Conservation (phyloP, 2,329 filamentous ascomycete genomes). For the Alternaria metachromatica region DNA sequence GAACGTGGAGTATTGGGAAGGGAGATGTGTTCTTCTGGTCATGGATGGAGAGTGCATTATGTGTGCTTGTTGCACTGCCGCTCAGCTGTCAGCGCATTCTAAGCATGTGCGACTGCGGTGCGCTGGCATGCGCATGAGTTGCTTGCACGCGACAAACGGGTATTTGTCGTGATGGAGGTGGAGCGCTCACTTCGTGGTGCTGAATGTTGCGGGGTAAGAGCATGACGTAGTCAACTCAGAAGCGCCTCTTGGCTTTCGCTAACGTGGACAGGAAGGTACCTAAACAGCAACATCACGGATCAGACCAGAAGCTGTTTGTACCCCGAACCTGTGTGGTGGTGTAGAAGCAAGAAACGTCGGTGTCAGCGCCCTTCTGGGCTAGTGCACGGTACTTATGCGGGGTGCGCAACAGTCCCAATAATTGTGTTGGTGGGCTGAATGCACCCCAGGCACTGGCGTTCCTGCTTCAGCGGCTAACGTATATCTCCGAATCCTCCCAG, state of each 20-base stretch:
- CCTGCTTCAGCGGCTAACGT: not conserved
- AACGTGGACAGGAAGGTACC: not conserved
- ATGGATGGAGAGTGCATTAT: not conserved
- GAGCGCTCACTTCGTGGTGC: not conserved
- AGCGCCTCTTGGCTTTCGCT: not conserved
- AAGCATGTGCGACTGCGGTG: not conserved
- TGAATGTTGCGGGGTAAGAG: constrained; percentile 4
- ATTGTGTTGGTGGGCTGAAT: constrained; percentile 10
- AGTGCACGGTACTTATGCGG: constrained; percentile 18
- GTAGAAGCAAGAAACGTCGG: constrained; percentile 12
- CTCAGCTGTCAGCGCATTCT: not conserved
- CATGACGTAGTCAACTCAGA: not conserved
- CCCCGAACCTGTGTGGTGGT: not conserved
- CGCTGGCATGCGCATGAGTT: not conserved
- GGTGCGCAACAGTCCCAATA: constrained; percentile 20
- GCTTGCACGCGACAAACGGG: not conserved
- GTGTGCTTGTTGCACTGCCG: not conserved
- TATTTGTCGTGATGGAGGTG: not conserved
- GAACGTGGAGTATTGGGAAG: not conserved
- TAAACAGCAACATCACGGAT: not conserved
- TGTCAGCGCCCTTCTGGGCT: constrained; percentile 8
- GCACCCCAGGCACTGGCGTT: not conserved
- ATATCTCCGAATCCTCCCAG: not conserved
- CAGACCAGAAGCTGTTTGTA: not conserved
- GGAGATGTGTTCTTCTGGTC: not conserved